Percentiles rank a stretch among this genome's conserved stretches.
These are phyloP conservation scores for Blepharisma stoltei DNA, from an alignment of 73 alveolate genomes.

Conservation along the genomic window DNA sequence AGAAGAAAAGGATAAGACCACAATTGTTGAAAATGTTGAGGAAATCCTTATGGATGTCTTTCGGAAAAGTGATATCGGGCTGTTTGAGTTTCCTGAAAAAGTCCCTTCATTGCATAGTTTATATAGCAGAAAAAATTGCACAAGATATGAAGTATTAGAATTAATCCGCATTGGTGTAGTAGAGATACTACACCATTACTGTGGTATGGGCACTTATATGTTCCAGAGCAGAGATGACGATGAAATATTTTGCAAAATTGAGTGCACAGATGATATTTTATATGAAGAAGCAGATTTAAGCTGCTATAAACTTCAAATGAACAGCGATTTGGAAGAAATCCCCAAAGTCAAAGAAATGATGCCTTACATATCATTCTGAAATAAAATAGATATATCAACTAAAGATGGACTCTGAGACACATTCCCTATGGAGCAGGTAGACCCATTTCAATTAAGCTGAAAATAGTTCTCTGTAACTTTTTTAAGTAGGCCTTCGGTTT, in stretches of 20 bases:
- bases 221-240: slow-evolving; percentile 12
- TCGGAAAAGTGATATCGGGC: not conserved
- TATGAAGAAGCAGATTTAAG: not conserved
- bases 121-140: not conserved
- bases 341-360: not conserved
- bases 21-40: not conserved
- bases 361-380: slow-evolving; percentile 1
- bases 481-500: too few species aligned
- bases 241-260: slow-evolving; percentile 21
- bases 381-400: too few species aligned
- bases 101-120: not conserved
- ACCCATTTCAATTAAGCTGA: too few species aligned
- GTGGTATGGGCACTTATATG: slow-evolving; percentile 21
- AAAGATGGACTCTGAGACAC: too few species aligned
- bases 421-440: too few species aligned
- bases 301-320: not conserved
- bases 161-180: not conserved
- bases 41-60: slow-evolving; percentile 1
- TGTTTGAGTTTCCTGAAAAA: not conserved
- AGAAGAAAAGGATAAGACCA: not conserved
- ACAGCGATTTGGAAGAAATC: not conserved
- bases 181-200: not conserved
- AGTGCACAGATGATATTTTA: slow-evolving; percentile 6
- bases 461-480: too few species aligned
- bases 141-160: not conserved